Evolutionary conservation across 495 filamentous ascomycete species (phyloP), one percentile per base, ranked within the genome.

Genomic region (Podospora bellae-mahoneyi): DNA sequence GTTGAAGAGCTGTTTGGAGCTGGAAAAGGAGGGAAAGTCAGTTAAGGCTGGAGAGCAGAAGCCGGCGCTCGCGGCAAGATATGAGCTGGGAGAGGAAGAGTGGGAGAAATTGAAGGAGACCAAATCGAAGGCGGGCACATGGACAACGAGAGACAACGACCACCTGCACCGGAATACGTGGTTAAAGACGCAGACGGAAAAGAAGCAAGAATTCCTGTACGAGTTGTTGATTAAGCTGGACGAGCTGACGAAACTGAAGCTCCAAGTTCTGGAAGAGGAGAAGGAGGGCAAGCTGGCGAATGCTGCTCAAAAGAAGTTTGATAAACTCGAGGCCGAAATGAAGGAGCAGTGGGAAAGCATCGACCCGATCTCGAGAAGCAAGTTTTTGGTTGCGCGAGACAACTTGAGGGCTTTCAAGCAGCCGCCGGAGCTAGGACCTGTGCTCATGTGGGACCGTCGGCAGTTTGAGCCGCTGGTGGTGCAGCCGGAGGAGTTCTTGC

Each of bases 381-480:
- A 80, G 55, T 76, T 73, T 62, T 16, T 74, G 3, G 74, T 77
- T 16, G 68, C 74, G 55, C 79, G 78, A 58, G 85, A 88, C 71
- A 86, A 86, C 66, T 71, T 79, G 39, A 75, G 82, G 61, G 65
- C 78, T 19, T 78, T 81, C 19, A 68, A 68, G 9, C 79, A 81
- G 60, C 67, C 78, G 9, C 80, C 86, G 4, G 39, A 6, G 39
- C 2, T 48, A 48, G 39, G 39, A 6, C 83, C 83, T 0, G 53
- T 84, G 5, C 77, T 92, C 2, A 66, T 78, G 62, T 92, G 87
- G 87, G 90, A 93, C 72, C 85, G 83, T 4, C 87, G 91, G 28
- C 78, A 76, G 7, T 44, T 73, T 44, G 86, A 89, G 71, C 77
- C 84, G 26, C 83, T 86, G 57, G 66, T 73, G 7, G 81, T 85